Conservation (phyloP, 2,329 filamentous ascomycete species). For the Fusarium fujikuroi region DNA sequence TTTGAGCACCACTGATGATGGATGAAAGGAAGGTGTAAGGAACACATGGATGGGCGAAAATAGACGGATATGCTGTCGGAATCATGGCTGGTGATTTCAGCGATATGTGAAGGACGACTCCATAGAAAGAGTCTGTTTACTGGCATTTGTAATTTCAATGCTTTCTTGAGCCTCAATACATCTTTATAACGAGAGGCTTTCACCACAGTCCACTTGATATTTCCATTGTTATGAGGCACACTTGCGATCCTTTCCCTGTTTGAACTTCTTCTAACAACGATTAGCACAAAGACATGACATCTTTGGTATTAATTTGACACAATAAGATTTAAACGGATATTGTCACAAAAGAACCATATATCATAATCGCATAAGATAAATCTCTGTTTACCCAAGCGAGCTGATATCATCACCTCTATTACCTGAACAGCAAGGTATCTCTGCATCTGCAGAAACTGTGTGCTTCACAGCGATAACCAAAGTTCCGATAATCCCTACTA, state of each 20-base stretch:
- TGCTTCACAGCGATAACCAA: not conserved
- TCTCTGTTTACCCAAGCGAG: not conserved
- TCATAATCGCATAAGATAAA: not conserved
- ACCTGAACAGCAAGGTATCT: not conserved
- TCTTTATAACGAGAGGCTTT: not conserved
- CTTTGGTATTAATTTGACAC: not conserved
- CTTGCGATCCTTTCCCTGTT: not conserved
- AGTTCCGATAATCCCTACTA: not conserved
- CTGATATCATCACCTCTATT: not conserved
- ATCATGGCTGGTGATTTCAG: not conserved
- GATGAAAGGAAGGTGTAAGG: not conserved
- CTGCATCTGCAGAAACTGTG: not conserved
- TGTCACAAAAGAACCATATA: not conserved
- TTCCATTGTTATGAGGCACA: not conserved
- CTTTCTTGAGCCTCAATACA: not conserved
- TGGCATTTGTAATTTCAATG: not conserved
- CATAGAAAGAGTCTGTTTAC: not conserved
- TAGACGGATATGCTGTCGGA: not conserved
- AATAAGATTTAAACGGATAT: not conserved
- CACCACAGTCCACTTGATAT: not conserved
- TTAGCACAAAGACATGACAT: not conserved
- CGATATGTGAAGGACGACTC: not conserved
- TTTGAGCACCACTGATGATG: not conserved
- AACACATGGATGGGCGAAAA: not conserved
- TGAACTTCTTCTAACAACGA: not conserved